A percentile compares a stretch with the other conserved stretches of the same genome.
These are phyloP conservation scores for Salix suchowensis DNA, from an alignment of 345 rosid genomes.

Conservation along the genomic window DNA sequence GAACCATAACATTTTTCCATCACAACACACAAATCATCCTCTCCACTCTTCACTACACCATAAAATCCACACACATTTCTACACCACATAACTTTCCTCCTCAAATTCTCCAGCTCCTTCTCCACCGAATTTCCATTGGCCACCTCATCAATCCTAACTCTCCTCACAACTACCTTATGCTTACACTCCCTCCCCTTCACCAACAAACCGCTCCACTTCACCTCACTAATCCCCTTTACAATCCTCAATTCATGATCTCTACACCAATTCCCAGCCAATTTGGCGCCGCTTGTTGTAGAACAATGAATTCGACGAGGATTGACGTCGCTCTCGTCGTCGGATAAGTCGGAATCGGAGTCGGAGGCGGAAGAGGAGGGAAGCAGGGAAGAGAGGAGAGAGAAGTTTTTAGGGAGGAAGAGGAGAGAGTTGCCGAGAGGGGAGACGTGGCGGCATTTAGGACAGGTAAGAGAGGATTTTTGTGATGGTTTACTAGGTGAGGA, in stretches of 20 bases:
- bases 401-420: slow-evolving; percentile 5
- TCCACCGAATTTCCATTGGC: slow-evolving; percentile 79
- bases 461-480: neutral
- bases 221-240: neutral
- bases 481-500: neutral
- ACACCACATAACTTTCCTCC: slow-evolving; percentile 87
- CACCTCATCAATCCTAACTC: slow-evolving; percentile 57
- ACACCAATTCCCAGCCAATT: neutral
- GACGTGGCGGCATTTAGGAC: slow-evolving; percentile 4
- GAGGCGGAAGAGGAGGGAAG: neutral
- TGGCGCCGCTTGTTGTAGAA: neutral
- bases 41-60: slow-evolving; percentile 64
- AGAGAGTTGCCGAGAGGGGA: slow-evolving; percentile 9
- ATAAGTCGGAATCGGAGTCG: neutral
- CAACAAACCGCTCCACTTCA: neutral
- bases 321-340: neutral
- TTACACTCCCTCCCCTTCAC: slow-evolving; percentile 23
- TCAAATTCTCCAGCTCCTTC: slow-evolving; percentile 65
- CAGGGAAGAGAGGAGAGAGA: neutral
- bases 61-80: slow-evolving; percentile 88
- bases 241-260: slow-evolving; percentile 5
- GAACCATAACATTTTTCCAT: slow-evolving; percentile 86
- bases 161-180: slow-evolving; percentile 66
- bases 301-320: neutral
- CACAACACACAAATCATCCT: slow-evolving; percentile 56